Base-by-base conservation (phyloP, 2,329 filamentous ascomycete species). In the Corinectria fuckeliana region DNA sequence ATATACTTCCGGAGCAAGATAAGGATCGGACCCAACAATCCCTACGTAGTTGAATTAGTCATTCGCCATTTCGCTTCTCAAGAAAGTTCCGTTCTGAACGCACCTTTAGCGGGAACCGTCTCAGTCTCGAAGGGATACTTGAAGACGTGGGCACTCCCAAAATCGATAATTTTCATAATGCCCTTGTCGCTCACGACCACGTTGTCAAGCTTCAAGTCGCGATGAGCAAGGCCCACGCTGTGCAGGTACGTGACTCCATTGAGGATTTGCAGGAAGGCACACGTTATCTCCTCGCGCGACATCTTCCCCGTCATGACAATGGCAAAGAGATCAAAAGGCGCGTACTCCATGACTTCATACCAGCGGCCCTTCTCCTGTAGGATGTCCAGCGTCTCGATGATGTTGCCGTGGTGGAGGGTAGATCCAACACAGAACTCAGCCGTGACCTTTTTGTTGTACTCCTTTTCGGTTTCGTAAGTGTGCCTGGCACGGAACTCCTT, bases 321-420 rank as follows among this genome's bases (percentile, higher is more conserved):
- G 11, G 95, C 95, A 74, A 99, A 99, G 26, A 99, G 84, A 75
- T 99, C 95, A 72, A 84, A 99, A 0, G 95, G 95, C 10, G 93
- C 95, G 72, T 96, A 99, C 74, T 99, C 95, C 95, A 99, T 99
- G 39, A 99, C 95, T 72, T 98, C 94, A 71, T 93, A 99, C 92
- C 95, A 99, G 65, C 90, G 93, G 50, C 87, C 88, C 76, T 94
- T 95, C 77, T 99, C 95, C 67, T 96, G 91, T 10, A 99, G 87
- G 63, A 99, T 96, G 75, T 99, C 95, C 66, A 99, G 85, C 1
- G 95, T 98, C 76, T 99, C 95, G 70, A 99, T 98, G 68, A 99
- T 93, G 74, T 99, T 99, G 69, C 95, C 94, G 71, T 99, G 95
- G 71, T 98, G 95, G 34, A 99, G 81, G 0, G 95, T 97, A 3